Base-by-base conservation (phyloP, 2,329 filamentous ascomycete genomes). In the Didymella pomorum region DNA sequence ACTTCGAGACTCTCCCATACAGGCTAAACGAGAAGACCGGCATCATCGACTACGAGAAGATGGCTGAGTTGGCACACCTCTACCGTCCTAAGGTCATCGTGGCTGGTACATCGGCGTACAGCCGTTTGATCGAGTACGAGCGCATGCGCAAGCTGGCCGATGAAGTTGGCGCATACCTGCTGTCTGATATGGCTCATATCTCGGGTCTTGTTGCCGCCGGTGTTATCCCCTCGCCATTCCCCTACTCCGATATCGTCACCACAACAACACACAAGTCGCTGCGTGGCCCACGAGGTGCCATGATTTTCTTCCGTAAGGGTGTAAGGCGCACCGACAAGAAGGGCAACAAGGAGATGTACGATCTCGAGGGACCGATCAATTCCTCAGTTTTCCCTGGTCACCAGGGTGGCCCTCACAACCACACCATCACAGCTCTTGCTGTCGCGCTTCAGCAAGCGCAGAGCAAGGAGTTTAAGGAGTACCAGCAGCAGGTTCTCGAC, bases 271-370 rank as follows among this genome's bases (percentile, higher is more conserved):
- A 99, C 88, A 99, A 99, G 87, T 97, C 93, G 55, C 90, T 99
- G 70, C 93, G 95, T 80, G 95, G 95, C 60, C 95, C 95, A 60
- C 92, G 95, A 78, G 95, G 95, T 75, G 95, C 95, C 77, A 99
- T 99, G 95, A 99, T 99, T 83, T 99, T 99, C 87, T 99, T 93
- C 89, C 92, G 95, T 81, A 97, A 96, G 84, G 95, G 95, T 64
- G 89, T 97, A 62, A 91, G 94, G 74, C 92, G 90, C 73, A 90
- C 90, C 53, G 92, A 98, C 76, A 83, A 90, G 80, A 97, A 97
- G 86, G 89, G 90, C 61, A 93, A 93, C 73, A 94, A 97, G 82
- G 87, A 94, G 83, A 83, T 93, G 72, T 99, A 97, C 79, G 93
- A 99, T 74, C 87, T 99, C 31, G 95, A 99, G 84, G 87, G 89